These are phyloP conservation scores for Podospora australis DNA, from an alignment of 495 filamentous ascomycete species.

Conservation along the genomic window DNA sequence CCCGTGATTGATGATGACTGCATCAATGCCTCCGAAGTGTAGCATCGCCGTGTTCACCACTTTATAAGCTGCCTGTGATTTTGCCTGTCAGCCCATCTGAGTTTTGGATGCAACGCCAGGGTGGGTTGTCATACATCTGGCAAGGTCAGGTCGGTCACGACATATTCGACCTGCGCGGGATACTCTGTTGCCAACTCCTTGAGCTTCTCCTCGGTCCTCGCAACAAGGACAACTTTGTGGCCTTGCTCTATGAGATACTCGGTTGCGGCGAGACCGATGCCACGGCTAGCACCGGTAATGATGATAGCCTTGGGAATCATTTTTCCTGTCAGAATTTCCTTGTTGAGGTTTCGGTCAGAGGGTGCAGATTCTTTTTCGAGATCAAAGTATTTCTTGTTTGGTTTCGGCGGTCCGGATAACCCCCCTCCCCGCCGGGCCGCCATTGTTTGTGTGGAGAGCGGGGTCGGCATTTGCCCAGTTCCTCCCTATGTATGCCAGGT, in stretches of 20 bases:
- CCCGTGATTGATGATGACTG: constrained; percentile 83
- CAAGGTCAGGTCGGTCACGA: constrained; percentile 73
- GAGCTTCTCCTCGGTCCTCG: constrained; percentile 62
- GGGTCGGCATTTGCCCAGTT: too few relatives aligned
- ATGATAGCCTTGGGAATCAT: too few relatives aligned
- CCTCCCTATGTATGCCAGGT: too few relatives aligned
- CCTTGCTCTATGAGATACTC: constrained; percentile 60
- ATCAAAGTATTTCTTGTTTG: too few relatives aligned
- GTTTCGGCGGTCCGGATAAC: too few relatives aligned
- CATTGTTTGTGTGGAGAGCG: too few relatives aligned
- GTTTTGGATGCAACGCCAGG: not conserved
- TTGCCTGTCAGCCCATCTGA: not conserved
- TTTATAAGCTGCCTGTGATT: constrained; percentile 48
- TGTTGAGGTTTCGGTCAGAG: too few relatives aligned
- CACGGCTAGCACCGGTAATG: constrained; percentile 64
- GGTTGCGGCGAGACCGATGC: constrained; percentile 76
- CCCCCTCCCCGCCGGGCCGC: too few relatives aligned
- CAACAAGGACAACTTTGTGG: constrained; percentile 69
- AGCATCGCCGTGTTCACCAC: constrained; percentile 57
- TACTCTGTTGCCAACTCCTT: constrained; percentile 59
- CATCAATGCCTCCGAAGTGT: constrained; percentile 68
- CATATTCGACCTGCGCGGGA: constrained; percentile 57
- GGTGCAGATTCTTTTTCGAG: too few relatives aligned
- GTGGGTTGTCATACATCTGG: constrained; percentile 37
- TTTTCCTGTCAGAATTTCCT: too few relatives aligned